Conservation (phyloP, 1,139 yeast species). For the Magnusiomyces tetraspermus region DNA sequence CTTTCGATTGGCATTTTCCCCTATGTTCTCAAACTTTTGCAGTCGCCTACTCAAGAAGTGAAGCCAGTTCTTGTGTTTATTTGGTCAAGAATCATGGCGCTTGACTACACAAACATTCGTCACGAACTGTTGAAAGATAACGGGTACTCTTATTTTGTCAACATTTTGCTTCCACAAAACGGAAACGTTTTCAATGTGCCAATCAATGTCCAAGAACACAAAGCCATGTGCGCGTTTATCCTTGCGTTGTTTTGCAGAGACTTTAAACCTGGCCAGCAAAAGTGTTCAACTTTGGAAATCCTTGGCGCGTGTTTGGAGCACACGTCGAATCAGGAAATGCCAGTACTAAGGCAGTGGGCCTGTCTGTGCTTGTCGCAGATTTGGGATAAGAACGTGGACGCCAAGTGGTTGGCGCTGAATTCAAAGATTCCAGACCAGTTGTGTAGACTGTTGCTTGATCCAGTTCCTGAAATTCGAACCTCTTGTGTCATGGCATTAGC, state of each 20-base stretch:
- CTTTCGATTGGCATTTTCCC: conserved; percentile 94
- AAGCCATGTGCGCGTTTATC: conserved; percentile 93
- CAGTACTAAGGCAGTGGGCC: conserved; percentile 88
- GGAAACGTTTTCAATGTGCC: conserved; percentile 34
- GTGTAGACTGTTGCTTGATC: conserved; percentile 58
- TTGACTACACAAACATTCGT: conserved; percentile 82
- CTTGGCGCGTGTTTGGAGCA: conserved; percentile 59
- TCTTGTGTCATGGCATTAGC: conserved; percentile 71
- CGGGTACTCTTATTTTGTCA: conserved; percentile 80
- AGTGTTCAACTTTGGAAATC: conserved; percentile 67
- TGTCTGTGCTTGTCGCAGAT: conserved; percentile 67
- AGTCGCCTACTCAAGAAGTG: conserved; percentile 91
- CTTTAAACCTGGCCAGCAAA: conserved; percentile 68
- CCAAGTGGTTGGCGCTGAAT: conserved; percentile 60
- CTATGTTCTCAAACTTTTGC: conserved; percentile 78
- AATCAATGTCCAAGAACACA: conserved; percentile 52
- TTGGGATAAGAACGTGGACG: conserved; percentile 66
- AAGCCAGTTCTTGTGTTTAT: conserved; percentile 91
- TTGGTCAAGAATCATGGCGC: conserved; percentile 98
- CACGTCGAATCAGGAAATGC: conserved; percentile 66
- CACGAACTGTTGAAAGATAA: conserved; percentile 85
- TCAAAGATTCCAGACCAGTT: conserved; percentile 55
- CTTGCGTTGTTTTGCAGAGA: conserved; percentile 74
- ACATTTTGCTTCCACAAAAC: conserved; percentile 50
- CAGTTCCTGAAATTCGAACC: conserved; percentile 91